phyloP scores from a whole-genome alignment of 1,284 basidiomycete genomes.

The Porodaedalea pini region DNA sequence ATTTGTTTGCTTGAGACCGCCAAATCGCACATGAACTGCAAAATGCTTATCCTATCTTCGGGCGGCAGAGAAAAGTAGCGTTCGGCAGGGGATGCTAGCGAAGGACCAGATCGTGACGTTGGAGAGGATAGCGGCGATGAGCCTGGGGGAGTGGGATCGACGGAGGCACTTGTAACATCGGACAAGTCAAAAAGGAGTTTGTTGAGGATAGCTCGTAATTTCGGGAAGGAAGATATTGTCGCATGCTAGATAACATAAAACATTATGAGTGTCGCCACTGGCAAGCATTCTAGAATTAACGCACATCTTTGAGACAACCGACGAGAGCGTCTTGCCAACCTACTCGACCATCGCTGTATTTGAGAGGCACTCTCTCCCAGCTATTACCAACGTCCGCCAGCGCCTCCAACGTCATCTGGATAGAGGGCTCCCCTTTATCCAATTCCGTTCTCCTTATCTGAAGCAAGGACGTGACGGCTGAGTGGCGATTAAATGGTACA shows the following conservation, averaged over 20 bases:
- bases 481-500: slow-evolving; percentile 64
- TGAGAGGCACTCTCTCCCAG: slow-evolving; percentile 74
- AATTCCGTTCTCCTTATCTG: slow-evolving; percentile 41
- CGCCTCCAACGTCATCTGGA: slow-evolving; percentile 55
- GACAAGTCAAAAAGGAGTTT: slow-evolving; percentile 71
- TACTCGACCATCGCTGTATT: slow-evolving; percentile 59
- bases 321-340: slow-evolving; percentile 86
- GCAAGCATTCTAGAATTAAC: slow-evolving; percentile 33
- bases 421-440: slow-evolving; percentile 39
- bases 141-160: slow-evolving; percentile 28
- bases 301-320: slow-evolving; percentile 85
- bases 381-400: slow-evolving; percentile 75
- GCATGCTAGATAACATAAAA: slow-evolving; percentile 57
- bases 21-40: slow-evolving; percentile 86
- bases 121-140: slow-evolving; percentile 36
- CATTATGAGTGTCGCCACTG: slow-evolving; percentile 3
- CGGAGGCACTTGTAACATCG: slow-evolving; percentile 10
- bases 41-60: slow-evolving; percentile 78
- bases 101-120: slow-evolving; percentile 41
- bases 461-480: slow-evolving; percentile 63
- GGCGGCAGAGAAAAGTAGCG: slow-evolving; percentile 75
- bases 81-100: slow-evolving; percentile 50
- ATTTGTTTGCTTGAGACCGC: slow-evolving; percentile 88
- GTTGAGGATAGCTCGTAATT: slow-evolving; percentile 70
- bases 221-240: slow-evolving; percentile 68